These are phyloP conservation scores for Ceratocystis lukuohia DNA, from an alignment of 2,329 filamentous ascomycete species.

Conservation along the genomic window DNA sequence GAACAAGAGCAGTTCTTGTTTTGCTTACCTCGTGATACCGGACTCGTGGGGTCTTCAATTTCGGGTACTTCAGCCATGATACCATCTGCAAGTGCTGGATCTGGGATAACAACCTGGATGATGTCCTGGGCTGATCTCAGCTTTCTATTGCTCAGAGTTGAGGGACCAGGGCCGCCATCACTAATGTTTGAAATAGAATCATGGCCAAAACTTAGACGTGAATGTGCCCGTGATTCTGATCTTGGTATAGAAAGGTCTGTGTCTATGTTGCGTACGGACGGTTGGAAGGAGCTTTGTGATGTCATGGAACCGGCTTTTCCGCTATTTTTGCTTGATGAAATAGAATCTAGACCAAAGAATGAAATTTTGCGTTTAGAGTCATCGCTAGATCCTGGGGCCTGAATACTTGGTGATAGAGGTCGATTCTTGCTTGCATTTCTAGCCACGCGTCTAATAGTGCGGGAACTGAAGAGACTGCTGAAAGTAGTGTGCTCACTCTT, in stretches of 20 bases:
- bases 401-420: conserved; percentile 18
- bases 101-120: not conserved
- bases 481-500: conserved; percentile 27
- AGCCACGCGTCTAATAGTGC: conserved; percentile 28
- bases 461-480: conserved; percentile 32
- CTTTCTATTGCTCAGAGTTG: conserved; percentile 5
- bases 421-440: conserved; percentile 21
- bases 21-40: conserved; percentile 6
- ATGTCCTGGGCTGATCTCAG: not conserved
- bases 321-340: conserved; percentile 7
- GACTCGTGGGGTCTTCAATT: conserved; percentile 10
- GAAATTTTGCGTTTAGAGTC: not conserved
- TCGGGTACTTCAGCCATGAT: conserved; percentile 6
- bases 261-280: conserved; percentile 7
- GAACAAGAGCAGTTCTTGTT: not conserved
- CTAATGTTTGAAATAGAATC: conserved; percentile 14
- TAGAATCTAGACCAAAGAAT: conserved; percentile 17
- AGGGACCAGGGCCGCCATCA: conserved; percentile 9
- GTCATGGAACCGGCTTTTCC: conserved; percentile 14
- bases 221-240: conserved; percentile 11
- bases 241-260: conserved; percentile 5
- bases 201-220: conserved; percentile 4
- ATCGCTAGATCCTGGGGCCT: conserved; percentile 13
- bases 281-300: conserved; percentile 15
- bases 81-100: not conserved